phyloP scores from a whole-genome alignment of 2,329 filamentous ascomycete species.

The Aureobasidium mangrovei region DNA sequence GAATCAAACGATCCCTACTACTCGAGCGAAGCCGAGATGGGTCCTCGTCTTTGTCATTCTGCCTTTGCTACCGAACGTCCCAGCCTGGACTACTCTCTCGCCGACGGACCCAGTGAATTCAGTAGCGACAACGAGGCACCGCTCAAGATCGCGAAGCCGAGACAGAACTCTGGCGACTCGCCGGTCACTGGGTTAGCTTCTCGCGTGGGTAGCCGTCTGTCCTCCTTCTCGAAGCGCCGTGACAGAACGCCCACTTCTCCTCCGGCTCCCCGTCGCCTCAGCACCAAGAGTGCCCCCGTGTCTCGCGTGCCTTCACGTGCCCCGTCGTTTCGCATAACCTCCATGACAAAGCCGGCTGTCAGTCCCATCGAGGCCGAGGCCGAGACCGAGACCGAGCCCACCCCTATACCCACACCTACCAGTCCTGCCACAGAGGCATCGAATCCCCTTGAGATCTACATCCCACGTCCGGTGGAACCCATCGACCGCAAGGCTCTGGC shows the following conservation, averaged over 20 bases:
- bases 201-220: conserved; percentile 54
- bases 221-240: conserved; percentile 44
- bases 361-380: conserved; percentile 21
- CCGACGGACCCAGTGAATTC: conserved; percentile 42
- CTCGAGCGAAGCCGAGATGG: conserved; percentile 5
- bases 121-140: conserved; percentile 50
- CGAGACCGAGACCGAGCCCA: conserved; percentile 21
- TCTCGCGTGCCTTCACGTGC: conserved; percentile 39
- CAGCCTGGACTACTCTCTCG: conserved; percentile 54
- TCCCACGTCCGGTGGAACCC: conserved; percentile 34
- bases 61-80: conserved; percentile 8
- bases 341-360: conserved; percentile 48
- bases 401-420: conserved; percentile 26
- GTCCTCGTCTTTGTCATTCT: conserved; percentile 13
- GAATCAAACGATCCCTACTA: conserved; percentile 3
- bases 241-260: conserved; percentile 12
- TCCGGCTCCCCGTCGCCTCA: conserved; percentile 7
- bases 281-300: conserved; percentile 27
- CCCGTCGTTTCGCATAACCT: conserved; percentile 68
- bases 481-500: conserved; percentile 53
- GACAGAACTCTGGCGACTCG: conserved; percentile 50
- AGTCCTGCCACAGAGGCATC: conserved; percentile 18
- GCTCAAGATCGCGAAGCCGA: conserved; percentile 36
- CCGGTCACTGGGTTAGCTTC: conserved; percentile 51
- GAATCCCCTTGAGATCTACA: conserved; percentile 19